Evolutionary conservation across 176 grass and related monocot species (phyloP), one percentile per base, ranked within the genome.

Genomic region (Saccharum spontaneum): DNA sequence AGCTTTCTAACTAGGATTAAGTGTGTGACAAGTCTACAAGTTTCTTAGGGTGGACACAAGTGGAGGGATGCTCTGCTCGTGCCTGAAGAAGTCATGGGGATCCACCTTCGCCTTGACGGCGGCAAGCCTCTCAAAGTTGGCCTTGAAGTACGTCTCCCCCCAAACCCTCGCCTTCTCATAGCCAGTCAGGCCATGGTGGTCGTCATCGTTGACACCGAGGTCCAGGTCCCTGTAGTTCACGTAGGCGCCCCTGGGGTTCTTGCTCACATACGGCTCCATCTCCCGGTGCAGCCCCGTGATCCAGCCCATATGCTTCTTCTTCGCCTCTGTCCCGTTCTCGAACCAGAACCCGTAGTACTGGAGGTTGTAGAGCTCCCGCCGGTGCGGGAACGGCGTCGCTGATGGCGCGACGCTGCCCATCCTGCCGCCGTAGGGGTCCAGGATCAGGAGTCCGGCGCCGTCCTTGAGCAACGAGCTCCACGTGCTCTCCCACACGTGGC

Each of bases 1-100:
- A 1, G n/a, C 13, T 31, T 34, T 66, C 11, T 31, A 67, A 67
- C n/a, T 60, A 18, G 7, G 40, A 26, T 1, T 24, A 62, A 26
- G 23, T 62, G 3, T 26, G 4, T 6, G 4, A 26, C 14, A 3
- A 49, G 71, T 23, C 57, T n/a, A 55, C 52, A 55, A 55, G 6
- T 22, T 54, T 34, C 18, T 41, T 8, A 5, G 24, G 10, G 16
- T 46, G 4, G 54, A 77, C 18, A 3, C 13, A 44, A 84, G 85
- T 6, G 87, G 91, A 3, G 94, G 94, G 31, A 97, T 92, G 79
- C 89, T 90, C 74, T 94, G 91, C 71, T 94, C 92, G 61, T 92
- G 79, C 71, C 83, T 75, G 84, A 94, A 97, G 50, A 77, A 85
- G 67, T 97, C 82, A 30, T 24, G 2, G 0, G 92, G 92, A 88